Evolutionary conservation across 2,329 filamentous ascomycete genomes (phyloP).

Genomic region (Stagonosporopsis rhizophila): DNA sequence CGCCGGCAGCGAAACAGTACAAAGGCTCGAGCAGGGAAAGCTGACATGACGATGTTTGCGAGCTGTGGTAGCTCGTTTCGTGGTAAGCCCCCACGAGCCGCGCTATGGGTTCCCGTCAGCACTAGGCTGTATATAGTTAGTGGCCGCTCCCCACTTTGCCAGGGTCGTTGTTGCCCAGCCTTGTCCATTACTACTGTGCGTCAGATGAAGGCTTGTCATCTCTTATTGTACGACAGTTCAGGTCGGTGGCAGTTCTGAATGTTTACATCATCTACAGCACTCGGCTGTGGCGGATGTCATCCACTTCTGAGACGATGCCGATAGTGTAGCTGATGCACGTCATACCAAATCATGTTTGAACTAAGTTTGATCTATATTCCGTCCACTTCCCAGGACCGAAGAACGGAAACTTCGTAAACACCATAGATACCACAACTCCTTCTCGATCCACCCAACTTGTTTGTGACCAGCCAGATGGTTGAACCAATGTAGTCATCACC

Average conservation of each 20-base stretch:
- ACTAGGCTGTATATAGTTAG: background rate
- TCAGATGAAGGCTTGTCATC: background rate
- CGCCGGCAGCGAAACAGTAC: background rate
- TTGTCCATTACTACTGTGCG: background rate
- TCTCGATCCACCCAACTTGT: no score
- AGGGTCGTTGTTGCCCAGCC: background rate
- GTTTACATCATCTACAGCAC: background rate
- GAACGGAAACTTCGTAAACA: background rate
- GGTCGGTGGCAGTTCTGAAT: no score
- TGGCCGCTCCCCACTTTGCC: background rate
- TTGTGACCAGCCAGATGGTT: no score
- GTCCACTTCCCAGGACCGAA: background rate
- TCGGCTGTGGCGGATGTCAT: no score
- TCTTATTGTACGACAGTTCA: background rate
- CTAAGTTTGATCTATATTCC: conserved; percentile 2
- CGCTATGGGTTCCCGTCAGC: conserved; percentile 4
- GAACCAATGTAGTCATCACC: no score
- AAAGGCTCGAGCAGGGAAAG: background rate
- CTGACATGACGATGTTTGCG: conserved; percentile 2
- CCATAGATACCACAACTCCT: no score
- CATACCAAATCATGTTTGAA: background rate
- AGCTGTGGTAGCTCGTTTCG: conserved; percentile 1
- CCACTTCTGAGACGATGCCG: background rate
- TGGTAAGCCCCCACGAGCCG: conserved; percentile 8
- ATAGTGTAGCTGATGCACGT: background rate